These are phyloP conservation scores for Ogataea polymorpha DNA, from an alignment of 805 yeast genomes.

Conservation along the genomic window DNA sequence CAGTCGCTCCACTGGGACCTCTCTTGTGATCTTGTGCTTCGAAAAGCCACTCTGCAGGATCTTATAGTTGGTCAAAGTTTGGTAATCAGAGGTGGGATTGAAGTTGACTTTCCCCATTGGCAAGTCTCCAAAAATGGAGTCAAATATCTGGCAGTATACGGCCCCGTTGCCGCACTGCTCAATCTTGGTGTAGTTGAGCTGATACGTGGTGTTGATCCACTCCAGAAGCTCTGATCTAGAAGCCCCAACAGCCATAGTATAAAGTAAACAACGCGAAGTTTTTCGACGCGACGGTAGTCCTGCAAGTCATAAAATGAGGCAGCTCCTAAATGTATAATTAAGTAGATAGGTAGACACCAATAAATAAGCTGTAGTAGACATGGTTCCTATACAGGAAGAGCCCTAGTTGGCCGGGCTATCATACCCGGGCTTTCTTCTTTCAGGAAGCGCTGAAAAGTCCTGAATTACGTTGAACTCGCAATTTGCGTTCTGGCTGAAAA, in stretches of 20 bases:
- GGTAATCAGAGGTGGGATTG: constrained; percentile 69
- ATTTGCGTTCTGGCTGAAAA: constrained; percentile 27
- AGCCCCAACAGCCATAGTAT: constrained; percentile 49
- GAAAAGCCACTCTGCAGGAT: constrained; percentile 78
- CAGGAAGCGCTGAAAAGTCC: constrained; percentile 28
- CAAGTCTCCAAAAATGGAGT: constrained; percentile 76
- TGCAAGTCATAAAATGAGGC: background rate
- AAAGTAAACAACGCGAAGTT: constrained; percentile 17
- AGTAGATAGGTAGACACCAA: constrained; percentile 4
- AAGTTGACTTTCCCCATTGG: constrained; percentile 79
- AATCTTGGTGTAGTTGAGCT: constrained; percentile 65
- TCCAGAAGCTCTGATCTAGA: constrained; percentile 78
- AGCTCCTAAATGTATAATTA: background rate
- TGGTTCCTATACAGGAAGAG: no score
- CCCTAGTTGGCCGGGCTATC: background rate
- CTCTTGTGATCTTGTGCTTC: constrained; percentile 65
- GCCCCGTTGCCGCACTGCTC: constrained; percentile 98
- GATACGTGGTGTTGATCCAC: constrained; percentile 78
- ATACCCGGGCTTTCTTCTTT: constrained; percentile 30
- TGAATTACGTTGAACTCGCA: constrained; percentile 27
- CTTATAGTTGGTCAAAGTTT: constrained; percentile 76
- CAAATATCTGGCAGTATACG: constrained; percentile 88
- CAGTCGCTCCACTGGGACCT: constrained; percentile 75
- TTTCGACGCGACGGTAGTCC: constrained; percentile 16
- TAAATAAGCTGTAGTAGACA: constrained; percentile 17